Conservation (phyloP, 176 grass and related monocot species). For the Eragrostis curvula region DNA sequence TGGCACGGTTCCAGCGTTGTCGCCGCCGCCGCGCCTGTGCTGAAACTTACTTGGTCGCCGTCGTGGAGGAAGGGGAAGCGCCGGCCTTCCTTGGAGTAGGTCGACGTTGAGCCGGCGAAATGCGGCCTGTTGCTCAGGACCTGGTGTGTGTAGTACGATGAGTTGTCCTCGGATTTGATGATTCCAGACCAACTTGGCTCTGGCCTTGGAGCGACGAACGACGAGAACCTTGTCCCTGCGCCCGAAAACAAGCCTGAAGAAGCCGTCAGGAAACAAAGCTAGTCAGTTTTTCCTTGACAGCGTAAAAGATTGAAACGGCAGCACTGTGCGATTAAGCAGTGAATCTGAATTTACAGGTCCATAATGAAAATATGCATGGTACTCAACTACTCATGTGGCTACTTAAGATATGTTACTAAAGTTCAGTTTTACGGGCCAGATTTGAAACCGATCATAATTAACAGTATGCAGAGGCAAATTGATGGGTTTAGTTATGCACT, state of each 20-base stretch:
- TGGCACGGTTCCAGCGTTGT: slow-evolving; percentile 39
- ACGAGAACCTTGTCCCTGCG: slow-evolving; percentile 57
- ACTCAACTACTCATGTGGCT: background rate
- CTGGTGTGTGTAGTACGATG: slow-evolving; percentile 46
- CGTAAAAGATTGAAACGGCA: background rate
- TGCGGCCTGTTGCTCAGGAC: slow-evolving; percentile 34
- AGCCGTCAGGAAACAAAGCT: slow-evolving; percentile 28
- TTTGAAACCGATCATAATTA: background rate
- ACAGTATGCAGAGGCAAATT: background rate
- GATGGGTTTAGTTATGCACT: background rate
- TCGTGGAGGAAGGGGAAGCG: slow-evolving; percentile 71
- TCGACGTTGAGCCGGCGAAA: slow-evolving; percentile 29
- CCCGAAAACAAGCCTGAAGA: slow-evolving; percentile 45
- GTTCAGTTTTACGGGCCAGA: background rate
- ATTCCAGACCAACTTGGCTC: slow-evolving; percentile 60
- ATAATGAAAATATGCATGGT: background rate
- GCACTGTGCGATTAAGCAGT: background rate
- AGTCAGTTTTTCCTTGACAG: background rate
- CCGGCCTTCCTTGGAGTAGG: slow-evolving; percentile 61
- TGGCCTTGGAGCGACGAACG: slow-evolving; percentile 56
- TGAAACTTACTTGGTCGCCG: slow-evolving; percentile 45
- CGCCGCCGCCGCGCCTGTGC: background rate
- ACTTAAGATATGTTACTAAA: background rate
- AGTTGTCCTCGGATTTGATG: slow-evolving; percentile 54
- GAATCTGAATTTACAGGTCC: background rate